These are phyloP conservation scores for Leccinum incarnatum DNA, from an alignment of 768 basidiomycete species.

Conservation along the genomic window DNA sequence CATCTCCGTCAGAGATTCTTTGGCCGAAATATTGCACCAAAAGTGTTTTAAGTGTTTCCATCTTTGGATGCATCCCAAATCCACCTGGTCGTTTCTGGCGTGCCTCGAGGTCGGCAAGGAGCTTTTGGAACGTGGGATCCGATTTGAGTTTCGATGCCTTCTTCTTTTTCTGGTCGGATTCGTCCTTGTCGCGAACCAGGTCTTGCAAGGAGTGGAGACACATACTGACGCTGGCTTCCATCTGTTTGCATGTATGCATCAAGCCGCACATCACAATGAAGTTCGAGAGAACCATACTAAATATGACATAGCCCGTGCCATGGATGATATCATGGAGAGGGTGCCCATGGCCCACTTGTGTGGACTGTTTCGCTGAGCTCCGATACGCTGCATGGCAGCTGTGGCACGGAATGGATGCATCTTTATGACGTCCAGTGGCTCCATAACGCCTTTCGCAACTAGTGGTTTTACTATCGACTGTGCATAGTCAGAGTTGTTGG, in stretches of 20 bases:
- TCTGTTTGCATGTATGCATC: conserved; percentile 39
- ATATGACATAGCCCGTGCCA: conserved; percentile 87
- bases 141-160: conserved; percentile 46
- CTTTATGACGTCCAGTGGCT: conserved; percentile 52
- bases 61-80: conserved; percentile 82
- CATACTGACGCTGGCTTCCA: conserved; percentile 80
- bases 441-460: conserved; percentile 41
- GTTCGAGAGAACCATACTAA: conserved; percentile 50
- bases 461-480: conserved; percentile 39
- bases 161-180: conserved; percentile 32
- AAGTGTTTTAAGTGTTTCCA: conserved; percentile 76
- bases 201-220: conserved; percentile 66
- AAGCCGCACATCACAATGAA: not conserved
- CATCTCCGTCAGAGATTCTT: conserved; percentile 42
- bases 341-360: conserved; percentile 48
- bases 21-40: conserved; percentile 72
- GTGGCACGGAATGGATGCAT: conserved; percentile 68
- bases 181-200: conserved; percentile 41
- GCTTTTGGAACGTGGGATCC: conserved; percentile 58
- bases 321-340: conserved; percentile 49
- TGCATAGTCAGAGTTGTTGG: conserved; percentile 3
- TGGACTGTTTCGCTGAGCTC: conserved; percentile 33
- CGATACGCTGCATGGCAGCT: conserved; percentile 39
- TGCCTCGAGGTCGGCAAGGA: conserved; percentile 67
- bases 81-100: conserved; percentile 46